Base-by-base conservation (phyloP, 2,329 filamentous ascomycete species). In the Emericellopsis atlantica region DNA sequence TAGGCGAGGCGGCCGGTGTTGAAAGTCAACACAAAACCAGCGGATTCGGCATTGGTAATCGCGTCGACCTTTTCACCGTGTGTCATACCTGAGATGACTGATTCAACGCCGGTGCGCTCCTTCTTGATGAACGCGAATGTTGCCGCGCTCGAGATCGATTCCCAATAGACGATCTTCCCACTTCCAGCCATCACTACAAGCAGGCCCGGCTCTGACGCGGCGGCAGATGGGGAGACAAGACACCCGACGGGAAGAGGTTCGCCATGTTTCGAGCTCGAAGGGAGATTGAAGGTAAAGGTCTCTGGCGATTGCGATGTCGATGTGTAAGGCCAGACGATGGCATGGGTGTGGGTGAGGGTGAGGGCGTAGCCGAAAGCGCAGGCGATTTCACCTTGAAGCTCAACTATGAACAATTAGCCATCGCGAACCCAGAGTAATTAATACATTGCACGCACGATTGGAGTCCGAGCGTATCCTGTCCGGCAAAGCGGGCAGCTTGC, bases 91-190 rank as follows among this genome's bases (percentile, higher is more conserved):
- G 76, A 69, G 46, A 95, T 77, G 3, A 67, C 66, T 36, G 84
- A 78, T 53, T 93, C 86, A 14, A 94, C 76, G 14, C 85, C 85
- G 48, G 79, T 81, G 48, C 84, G 79, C 53, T 85, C 84, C 55
- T 93, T 83, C 48, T 84, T 81, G 53, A 90, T 84, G 33, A 93
- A 76, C 46, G 84, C 85, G 42, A 93, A 72, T 1, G 86, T 87
- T 32, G 88, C 84, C 9, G 87, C 88, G 58, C 80, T 88, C 42
- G 90, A 88, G 47, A 96, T 84, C 32, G 87, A 93, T 57, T 96
- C 92, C 88, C 92, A 96, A 59, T 92, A 96, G 36, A 86, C 81
- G 40, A 96, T 78, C 58, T 81, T 89, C 40, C 92, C 92, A 38
- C 73, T 88, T 15, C 76, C 76, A 11, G 90, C 84, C 65, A 90